Conservation (phyloP, 345 rosid species). For the Turritis glabra region DNA sequence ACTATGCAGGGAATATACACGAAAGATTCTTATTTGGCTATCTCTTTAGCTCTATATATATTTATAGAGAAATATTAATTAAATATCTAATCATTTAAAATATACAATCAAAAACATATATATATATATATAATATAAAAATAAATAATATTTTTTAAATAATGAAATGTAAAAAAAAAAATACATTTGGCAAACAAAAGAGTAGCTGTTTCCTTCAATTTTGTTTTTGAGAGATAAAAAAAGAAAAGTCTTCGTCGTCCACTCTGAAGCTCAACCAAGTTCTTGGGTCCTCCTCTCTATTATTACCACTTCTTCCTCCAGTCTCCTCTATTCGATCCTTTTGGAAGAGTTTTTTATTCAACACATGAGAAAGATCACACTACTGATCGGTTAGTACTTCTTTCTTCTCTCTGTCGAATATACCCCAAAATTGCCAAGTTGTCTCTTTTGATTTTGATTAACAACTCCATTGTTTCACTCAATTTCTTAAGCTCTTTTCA, state of each 20-base stretch:
- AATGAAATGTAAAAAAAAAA: not conserved
- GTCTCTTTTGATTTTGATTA: constrained; percentile 1
- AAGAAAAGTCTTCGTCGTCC: constrained; percentile 37
- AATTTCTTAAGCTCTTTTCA: not conserved
- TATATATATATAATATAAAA: no score
- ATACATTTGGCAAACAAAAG: constrained; percentile 28
- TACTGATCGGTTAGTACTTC: constrained; percentile 28
- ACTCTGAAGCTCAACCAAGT: constrained; percentile 28
- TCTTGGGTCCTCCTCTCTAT: constrained; percentile 27
- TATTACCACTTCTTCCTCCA: constrained; percentile 10
- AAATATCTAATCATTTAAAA: not conserved
- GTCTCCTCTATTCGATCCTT: not conserved
- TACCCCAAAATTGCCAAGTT: not conserved
- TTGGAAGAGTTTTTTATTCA: not conserved
- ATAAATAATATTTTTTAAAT: not conserved
- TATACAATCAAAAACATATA: no score
- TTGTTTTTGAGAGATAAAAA: constrained; percentile 1
- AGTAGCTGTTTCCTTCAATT: constrained; percentile 3
- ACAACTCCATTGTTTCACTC: not conserved
- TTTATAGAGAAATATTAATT: no score
- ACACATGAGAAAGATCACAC: constrained; percentile 23
- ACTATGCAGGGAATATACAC: not conserved
- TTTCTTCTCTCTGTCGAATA: not conserved
- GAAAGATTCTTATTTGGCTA: not conserved
- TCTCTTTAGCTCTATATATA: no score